Percentiles rank a stretch among this genome's conserved stretches.
Evolutionary conservation across 352 stramenopile species (phyloP).

Genomic region (Phytophthora foliorum): DNA sequence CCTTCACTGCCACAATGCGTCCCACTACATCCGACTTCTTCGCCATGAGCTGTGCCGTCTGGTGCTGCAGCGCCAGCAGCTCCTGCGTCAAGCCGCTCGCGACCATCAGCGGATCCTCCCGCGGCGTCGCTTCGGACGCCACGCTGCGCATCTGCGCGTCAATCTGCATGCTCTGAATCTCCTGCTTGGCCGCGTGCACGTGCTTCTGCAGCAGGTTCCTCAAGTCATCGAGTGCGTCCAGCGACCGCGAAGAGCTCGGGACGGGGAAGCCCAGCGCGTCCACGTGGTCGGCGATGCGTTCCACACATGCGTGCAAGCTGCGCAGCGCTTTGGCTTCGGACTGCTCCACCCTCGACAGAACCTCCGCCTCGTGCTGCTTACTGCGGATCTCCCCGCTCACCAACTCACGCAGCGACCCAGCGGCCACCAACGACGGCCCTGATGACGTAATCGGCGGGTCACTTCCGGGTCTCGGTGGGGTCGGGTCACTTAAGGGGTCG

Average conservation of each 20-base stretch:
- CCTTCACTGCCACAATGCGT: slow-evolving; percentile 34
- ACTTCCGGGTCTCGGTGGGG: neutral
- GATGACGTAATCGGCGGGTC: slow-evolving; percentile 3
- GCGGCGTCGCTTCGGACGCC: slow-evolving; percentile 42
- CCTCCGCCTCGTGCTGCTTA: slow-evolving; percentile 40
- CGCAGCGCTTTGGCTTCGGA: slow-evolving; percentile 46
- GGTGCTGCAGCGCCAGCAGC: slow-evolving; percentile 54
- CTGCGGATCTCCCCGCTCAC: slow-evolving; percentile 49
- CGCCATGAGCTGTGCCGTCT: slow-evolving; percentile 47
- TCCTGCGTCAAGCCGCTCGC: slow-evolving; percentile 55
- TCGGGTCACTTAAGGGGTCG: neutral
- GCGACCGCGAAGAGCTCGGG: slow-evolving; percentile 42
- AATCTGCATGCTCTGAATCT: slow-evolving; percentile 80
- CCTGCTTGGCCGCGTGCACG: slow-evolving; percentile 60
- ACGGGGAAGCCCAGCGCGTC: slow-evolving; percentile 63
- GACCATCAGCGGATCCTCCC: slow-evolving; percentile 39
- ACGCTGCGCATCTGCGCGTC: slow-evolving; percentile 66
- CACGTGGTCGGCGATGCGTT: slow-evolving; percentile 51
- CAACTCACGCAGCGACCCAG: slow-evolving; percentile 54
- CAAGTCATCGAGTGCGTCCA: slow-evolving; percentile 71
- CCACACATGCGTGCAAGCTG: slow-evolving; percentile 55
- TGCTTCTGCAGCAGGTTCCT: slow-evolving; percentile 60
- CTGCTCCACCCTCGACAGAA: slow-evolving; percentile 45
- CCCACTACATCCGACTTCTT: slow-evolving; percentile 34
- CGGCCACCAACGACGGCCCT: slow-evolving; percentile 34